These are phyloP conservation scores for Malus sieversii DNA, from an alignment of 306 rosid genomes.

Conservation along the genomic window DNA sequence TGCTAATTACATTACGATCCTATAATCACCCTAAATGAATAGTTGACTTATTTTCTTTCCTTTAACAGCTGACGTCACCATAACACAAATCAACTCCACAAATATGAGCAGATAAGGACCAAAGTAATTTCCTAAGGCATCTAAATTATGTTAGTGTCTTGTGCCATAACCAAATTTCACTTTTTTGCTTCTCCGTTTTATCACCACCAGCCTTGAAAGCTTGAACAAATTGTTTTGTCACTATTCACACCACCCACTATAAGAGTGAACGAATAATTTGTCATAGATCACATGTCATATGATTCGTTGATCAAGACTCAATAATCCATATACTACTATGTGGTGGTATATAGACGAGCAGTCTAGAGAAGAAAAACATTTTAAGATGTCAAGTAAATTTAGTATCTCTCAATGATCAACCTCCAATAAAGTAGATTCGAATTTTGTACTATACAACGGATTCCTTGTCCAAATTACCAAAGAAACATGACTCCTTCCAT, in stretches of 20 bases:
- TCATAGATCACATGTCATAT: background rate
- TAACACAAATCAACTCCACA: no score
- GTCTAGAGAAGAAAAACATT: background rate
- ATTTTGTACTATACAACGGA: slow-evolving; percentile 7
- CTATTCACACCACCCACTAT: background rate
- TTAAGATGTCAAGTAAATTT: no score
- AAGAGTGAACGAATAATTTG: no score
- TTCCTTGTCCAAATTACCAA: background rate
- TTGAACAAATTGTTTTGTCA: background rate
- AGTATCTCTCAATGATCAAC: background rate
- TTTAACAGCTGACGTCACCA: no score
- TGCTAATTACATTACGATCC: no score
- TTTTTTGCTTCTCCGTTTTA: background rate
- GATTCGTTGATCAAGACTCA: background rate
- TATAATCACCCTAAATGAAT: no score
- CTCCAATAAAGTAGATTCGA: background rate
- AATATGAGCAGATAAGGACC: no score
- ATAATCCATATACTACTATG: no score
- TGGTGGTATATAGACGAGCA: background rate
- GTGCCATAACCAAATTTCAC: background rate
- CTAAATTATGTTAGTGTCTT: background rate
- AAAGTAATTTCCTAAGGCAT: no score
- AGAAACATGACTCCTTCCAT: background rate
- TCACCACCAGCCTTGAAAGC: background rate
- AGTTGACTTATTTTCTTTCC: no score